Conservation (phyloP, 495 filamentous ascomycete species). For the Lineolata rhizophorae region DNA sequence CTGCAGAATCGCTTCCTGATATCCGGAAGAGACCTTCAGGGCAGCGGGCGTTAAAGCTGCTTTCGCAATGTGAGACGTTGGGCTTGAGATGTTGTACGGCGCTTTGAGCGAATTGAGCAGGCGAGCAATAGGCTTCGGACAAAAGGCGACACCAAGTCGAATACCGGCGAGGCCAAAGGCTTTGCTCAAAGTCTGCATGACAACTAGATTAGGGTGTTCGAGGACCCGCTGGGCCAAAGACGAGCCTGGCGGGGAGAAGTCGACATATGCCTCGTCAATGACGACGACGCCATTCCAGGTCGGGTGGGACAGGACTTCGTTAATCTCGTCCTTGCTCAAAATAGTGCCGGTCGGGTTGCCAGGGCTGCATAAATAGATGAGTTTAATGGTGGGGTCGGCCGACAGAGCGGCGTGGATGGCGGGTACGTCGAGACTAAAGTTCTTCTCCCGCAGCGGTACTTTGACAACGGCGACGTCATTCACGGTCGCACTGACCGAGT, state of each 20-base stretch:
- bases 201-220: constrained; percentile 89
- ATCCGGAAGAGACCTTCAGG: constrained; percentile 44
- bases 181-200: constrained; percentile 95
- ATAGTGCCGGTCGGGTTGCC: constrained; percentile 80
- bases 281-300: constrained; percentile 91
- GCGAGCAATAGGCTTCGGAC: constrained; percentile 30
- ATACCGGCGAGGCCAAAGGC: constrained; percentile 92
- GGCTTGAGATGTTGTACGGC: constrained; percentile 80
- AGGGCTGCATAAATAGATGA: constrained; percentile 80
- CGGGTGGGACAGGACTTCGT: constrained; percentile 55
- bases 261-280: constrained; percentile 91
- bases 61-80: constrained; percentile 60
- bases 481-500: constrained; percentile 74
- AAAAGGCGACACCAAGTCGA: constrained; percentile 46
- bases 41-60: constrained; percentile 44
- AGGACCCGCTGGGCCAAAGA: constrained; percentile 82
- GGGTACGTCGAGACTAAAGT: constrained; percentile 47
- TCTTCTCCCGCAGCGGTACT: constrained; percentile 42
- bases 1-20: constrained; percentile 40
- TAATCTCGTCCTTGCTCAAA: constrained; percentile 54
- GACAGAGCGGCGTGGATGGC: constrained; percentile 44
- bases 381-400: constrained; percentile 47
- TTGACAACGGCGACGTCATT: constrained; percentile 79
- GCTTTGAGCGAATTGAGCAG: constrained; percentile 84
- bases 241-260: constrained; percentile 52